Base-by-base conservation (phyloP, 495 filamentous ascomycete genomes). In the Aspergillus saccharolyticus region DNA sequence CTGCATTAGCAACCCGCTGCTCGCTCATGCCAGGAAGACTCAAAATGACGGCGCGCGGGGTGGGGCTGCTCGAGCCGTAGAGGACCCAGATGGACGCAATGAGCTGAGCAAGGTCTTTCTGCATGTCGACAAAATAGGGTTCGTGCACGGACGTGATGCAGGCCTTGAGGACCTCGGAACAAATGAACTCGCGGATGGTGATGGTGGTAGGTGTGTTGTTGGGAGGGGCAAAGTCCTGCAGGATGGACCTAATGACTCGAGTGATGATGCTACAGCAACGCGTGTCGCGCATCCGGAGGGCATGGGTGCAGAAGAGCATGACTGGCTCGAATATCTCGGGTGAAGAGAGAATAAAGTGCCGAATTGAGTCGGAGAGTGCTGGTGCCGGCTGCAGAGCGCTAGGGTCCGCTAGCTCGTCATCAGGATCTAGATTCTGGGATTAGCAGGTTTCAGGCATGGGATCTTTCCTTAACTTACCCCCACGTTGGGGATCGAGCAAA, bases 121-220 rank as follows among this genome's bases (percentile, higher is more conserved):
- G 94, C 65, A 92, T 83, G 56, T 99, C 94, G 43, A 96, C 92
- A 63, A 97, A 97, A 66, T 97, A 97, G 0, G 90, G 83, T 54
- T 97, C 94, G 70, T 97, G 87, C 28, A 99, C 80, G 15, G 89
- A 93, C 19, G 90, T 87, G 70, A 96, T 89, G 58, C 85, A 89
- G 0, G 88, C 85, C 74, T 86, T 88, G 20, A 95, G 78, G 4
- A 93, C 89, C 58, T 96, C 89, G 24, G 82, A 86, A 56, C 80
- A 88, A 63, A 97, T 91, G 63, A 94, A 99, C 65, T 97, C 91
- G 59, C 91, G 88, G 55, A 97, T 92, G 30, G 85, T 86, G 2
- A 80, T 66, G 0, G 81, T 81, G 4, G 88, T 82, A 7, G 76
- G 76, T 39, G 67, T 74, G 43, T 80, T 72, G 52, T 68, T 71